Conservation (phyloP, 2,329 filamentous ascomycete species). For the Plectosphaerella plurivora region DNA sequence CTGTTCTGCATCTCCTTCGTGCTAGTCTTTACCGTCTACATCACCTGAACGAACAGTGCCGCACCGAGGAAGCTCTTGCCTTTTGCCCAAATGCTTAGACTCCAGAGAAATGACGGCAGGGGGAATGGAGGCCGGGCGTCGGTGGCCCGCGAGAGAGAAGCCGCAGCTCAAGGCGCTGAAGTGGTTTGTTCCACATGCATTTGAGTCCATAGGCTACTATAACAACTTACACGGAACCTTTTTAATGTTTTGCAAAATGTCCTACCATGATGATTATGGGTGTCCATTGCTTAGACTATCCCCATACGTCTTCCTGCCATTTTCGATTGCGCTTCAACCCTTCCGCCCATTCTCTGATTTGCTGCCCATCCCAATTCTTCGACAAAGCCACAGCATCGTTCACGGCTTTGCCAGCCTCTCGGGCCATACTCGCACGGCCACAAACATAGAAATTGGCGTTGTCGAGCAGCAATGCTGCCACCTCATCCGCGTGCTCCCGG, state of each 20-base stretch:
- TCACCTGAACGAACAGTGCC: constrained; percentile 63
- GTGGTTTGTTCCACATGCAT: no score
- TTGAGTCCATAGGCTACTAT: no score
- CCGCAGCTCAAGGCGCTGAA: background rate
- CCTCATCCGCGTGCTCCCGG: constrained; percentile 20
- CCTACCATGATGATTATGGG: no score
- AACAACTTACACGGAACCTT: no score
- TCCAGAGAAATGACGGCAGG: constrained; percentile 17
- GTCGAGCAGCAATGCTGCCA: constrained; percentile 22
- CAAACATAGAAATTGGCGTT: constrained; percentile 36
- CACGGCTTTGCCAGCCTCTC: constrained; percentile 34
- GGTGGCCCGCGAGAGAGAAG: constrained; percentile 15
- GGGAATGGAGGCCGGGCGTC: constrained; percentile 18
- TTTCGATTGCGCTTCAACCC: constrained; percentile 42
- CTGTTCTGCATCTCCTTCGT: constrained; percentile 58
- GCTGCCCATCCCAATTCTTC: constrained; percentile 31
- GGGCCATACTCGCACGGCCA: constrained; percentile 34
- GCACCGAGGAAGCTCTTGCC: constrained; percentile 53
- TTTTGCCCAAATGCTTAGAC: constrained; percentile 58
- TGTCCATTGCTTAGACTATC: constrained; percentile 15
- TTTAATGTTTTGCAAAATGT: no score
- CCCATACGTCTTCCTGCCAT: constrained; percentile 52
- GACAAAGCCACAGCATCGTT: constrained; percentile 26
- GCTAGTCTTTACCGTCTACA: constrained; percentile 59
- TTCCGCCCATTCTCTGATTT: constrained; percentile 40